Evolutionary conservation across 2,329 filamentous ascomycete species (phyloP).

Genomic region (Keithomyces neogunnii): DNA sequence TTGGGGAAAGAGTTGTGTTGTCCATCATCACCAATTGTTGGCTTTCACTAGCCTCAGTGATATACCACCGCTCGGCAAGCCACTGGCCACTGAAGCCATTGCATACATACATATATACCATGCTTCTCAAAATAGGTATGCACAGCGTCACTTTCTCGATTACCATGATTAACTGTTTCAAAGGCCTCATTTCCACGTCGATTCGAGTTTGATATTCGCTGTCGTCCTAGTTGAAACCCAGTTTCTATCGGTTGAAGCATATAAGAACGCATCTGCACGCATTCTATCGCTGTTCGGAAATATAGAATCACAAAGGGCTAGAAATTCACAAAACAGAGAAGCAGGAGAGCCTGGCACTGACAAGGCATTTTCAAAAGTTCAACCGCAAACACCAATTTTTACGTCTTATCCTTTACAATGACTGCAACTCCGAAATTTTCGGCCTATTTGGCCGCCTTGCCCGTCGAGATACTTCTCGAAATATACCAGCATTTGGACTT

Average conservation of each 20-base stretch:
- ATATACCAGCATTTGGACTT: constrained; percentile 38
- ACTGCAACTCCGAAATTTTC: constrained; percentile 7
- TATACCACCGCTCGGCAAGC: not conserved
- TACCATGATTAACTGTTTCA: not conserved
- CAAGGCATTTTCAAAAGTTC: not conserved
- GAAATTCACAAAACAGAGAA: not conserved
- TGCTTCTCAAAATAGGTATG: constrained; percentile 3
- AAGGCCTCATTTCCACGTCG: not conserved
- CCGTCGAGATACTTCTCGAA: constrained; percentile 39
- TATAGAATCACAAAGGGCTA: not conserved
- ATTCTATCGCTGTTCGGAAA: not conserved
- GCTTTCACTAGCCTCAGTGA: not conserved
- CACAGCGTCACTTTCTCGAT: not conserved
- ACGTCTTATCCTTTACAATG: constrained; percentile 10
- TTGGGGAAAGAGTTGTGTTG: not conserved
- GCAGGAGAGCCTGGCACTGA: not conserved
- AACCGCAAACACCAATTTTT: not conserved
- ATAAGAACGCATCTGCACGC: not conserved
- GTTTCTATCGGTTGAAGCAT: constrained; percentile 23
- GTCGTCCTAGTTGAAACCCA: not conserved
- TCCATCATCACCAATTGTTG: not conserved
- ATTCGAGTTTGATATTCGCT: constrained; percentile 1
- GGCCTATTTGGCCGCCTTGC: constrained; percentile 22
- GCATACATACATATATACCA: not conserved
- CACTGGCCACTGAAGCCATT: not conserved